phyloP scores from a whole-genome alignment of 2,329 filamentous ascomycete species.

The Stagonosporopsis vannaccii region DNA sequence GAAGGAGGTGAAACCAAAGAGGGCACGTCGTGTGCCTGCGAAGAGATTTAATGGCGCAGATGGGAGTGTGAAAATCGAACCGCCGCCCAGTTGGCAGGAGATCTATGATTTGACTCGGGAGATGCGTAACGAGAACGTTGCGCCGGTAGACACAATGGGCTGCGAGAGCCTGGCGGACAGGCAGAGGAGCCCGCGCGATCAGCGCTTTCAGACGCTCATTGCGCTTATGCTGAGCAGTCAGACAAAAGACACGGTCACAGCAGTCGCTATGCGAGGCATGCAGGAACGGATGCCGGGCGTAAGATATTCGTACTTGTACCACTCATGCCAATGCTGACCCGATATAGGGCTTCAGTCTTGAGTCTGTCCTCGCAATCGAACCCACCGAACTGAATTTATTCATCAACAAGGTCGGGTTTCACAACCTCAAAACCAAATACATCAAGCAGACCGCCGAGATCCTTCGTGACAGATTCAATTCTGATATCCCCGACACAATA shows the following conservation, averaged over 20 bases:
- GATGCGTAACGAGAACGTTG: conserved; percentile 76
- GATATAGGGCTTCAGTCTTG: conserved; percentile 69
- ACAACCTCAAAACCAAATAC: conserved; percentile 90
- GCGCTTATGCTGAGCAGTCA: conserved; percentile 91
- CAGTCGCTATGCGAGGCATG: conserved; percentile 79
- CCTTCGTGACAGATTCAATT: conserved; percentile 71
- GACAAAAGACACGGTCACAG: conserved; percentile 91
- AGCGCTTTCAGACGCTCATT: conserved; percentile 84
- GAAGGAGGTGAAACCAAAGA: conserved; percentile 37
- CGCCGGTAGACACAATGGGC: conserved; percentile 97
- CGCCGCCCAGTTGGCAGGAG: conserved; percentile 82
- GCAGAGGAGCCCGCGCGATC: conserved; percentile 59
- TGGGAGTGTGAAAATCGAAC: conserved; percentile 56
- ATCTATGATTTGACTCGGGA: conserved; percentile 79
- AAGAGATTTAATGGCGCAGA: conserved; percentile 42
- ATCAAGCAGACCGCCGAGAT: conserved; percentile 79
- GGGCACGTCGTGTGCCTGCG: conserved; percentile 48
- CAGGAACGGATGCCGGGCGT: conserved; percentile 73
- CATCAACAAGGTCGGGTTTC: conserved; percentile 87
- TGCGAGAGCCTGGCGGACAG: conserved; percentile 78
- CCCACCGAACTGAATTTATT: conserved; percentile 72
- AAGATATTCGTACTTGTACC: conserved; percentile 4
- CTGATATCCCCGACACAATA: conserved; percentile 82
- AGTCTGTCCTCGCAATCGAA: conserved; percentile 77
- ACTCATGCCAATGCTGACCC: conserved; percentile 16